phyloP scores from a whole-genome alignment of 1,139 yeast species.

The Nadsonia commutata region DNA sequence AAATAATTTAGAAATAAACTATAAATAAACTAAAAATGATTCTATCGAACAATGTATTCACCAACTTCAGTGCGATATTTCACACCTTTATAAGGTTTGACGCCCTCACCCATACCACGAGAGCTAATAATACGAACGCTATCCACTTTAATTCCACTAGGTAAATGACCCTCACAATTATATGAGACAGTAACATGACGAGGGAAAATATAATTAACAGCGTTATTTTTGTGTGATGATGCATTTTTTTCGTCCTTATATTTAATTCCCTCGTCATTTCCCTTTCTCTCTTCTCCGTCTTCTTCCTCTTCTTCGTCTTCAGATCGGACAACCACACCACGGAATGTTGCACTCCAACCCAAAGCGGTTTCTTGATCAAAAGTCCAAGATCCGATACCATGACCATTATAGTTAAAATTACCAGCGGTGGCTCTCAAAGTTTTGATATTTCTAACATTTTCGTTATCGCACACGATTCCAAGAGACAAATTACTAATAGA shows the following conservation, averaged over 20 bases:
- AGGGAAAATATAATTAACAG: conserved; percentile 29
- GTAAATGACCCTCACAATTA: conserved; percentile 50
- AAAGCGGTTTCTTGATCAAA: conserved; percentile 44
- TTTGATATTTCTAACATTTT: conserved; percentile 25
- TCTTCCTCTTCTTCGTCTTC: conserved; percentile 13
- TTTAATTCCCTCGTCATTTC: conserved; percentile 5
- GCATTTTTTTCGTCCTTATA: conserved; percentile 4
- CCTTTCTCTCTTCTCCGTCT: conserved; percentile 3
- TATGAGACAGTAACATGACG: conserved; percentile 39
- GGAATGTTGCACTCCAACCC: conserved; percentile 55
- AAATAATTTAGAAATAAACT: no score
- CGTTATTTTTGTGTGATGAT: not conserved
- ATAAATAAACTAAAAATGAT: not conserved
- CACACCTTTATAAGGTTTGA: conserved; percentile 84
- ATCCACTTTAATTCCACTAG: conserved; percentile 64
- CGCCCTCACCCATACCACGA: conserved; percentile 45
- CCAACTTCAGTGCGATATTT: conserved; percentile 62
- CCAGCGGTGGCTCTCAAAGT: conserved; percentile 56
- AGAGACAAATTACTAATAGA: conserved; percentile 44
- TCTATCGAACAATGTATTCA: conserved; percentile 36
- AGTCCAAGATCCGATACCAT: conserved; percentile 57
- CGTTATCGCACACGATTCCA: conserved; percentile 30
- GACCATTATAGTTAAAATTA: conserved; percentile 42
- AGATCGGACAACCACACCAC: conserved; percentile 31
- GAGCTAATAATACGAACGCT: conserved; percentile 44